Base-by-base conservation (phyloP, 148 eudicot species). In the Rhododendron simsii region DNA sequence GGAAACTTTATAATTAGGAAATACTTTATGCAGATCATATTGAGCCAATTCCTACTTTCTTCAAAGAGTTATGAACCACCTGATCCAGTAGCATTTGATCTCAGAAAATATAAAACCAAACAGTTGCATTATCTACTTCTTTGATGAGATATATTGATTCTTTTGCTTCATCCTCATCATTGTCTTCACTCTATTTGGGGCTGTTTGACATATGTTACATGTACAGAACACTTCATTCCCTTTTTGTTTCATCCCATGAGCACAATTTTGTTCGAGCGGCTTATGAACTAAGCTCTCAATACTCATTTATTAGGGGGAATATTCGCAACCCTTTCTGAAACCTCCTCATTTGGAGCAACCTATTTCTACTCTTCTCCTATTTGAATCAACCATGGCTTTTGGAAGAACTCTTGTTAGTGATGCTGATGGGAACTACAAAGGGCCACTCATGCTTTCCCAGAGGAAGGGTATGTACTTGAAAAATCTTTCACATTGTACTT, bases 101-200 rank as follows among this genome's bases (percentile, higher is more conserved):
- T 94, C 99, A 33, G 96, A 96, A 84, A 89, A 87, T 7, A 90
- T 93, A 77, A 93, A 89, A 87, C 99, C 99, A 83, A 95, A 95
- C 81, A 94, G 98, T 80, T 96, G 98, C 91, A 91, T 95, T 69
- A 92, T 95, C 39, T 93, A 95, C 93, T n/a, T n/a, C n/a, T n/a
- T n/a, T n/a, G n/a, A n/a, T n/a, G n/a, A n/a, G n/a, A n/a, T n/a
- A n/a, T n/a, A n/a, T n/a, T n/a, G n/a, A n/a, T n/a, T n/a, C n/a
- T n/a, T n/a, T n/a, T n/a, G n/a, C n/a, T n/a, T n/a, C 85, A 44
- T 82, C 57, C 14, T 23, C 48, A 21, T 21, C 26, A 20, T 21
- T 7, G 7, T 33, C 7, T 73, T 77, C 51, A 21, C 21, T 45
- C 59, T 79, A 9, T 18, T 20, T 8, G 41, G 37, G 55, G 14